Percentiles rank a stretch among this genome's conserved stretches.
Evolutionary conservation across 225 moss, liverwort and hornwort species (phyloP).

Genomic region (Rhytidiadelphus loreus): DNA sequence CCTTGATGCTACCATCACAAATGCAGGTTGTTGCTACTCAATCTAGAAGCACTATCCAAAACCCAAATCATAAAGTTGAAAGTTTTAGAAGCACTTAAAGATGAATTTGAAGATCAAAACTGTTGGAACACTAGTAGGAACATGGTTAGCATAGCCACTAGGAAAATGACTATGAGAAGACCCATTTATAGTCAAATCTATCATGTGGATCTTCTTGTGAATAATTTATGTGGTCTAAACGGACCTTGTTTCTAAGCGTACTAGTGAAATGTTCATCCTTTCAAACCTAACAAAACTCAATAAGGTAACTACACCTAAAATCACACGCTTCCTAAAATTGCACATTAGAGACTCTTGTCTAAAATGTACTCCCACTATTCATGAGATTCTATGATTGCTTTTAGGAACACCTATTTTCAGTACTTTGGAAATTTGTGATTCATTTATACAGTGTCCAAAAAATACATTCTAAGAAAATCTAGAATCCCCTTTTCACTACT

Average conservation of each 20-base stretch:
- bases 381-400: no score
- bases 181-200: rapidly evolving
- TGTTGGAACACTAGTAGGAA: background rate
- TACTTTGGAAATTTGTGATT: no score
- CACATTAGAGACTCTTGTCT: no score
- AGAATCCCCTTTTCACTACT: no score
- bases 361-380: no score
- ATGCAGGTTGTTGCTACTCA: rapidly evolving
- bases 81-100: background rate
- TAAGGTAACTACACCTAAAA: no score
- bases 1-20: rapidly evolving
- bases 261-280: background rate
- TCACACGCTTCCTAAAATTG: no score
- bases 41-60: rapidly evolving
- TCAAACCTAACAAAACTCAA: background rate
- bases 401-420: no score
- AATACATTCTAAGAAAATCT: no score
- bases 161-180: background rate
- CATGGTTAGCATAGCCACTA: rapidly evolving
- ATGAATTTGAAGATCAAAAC: background rate
- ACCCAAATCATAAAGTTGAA: rapidly evolving
- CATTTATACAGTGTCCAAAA: no score
- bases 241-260: background rate
- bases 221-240: rapidly evolving
- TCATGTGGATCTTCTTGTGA: rapidly evolving